Evolutionary conservation across 1,284 basidiomycete species (phyloP), one percentile per base, ranked within the genome.

Genomic region (Moesziomyces globuligerus): DNA sequence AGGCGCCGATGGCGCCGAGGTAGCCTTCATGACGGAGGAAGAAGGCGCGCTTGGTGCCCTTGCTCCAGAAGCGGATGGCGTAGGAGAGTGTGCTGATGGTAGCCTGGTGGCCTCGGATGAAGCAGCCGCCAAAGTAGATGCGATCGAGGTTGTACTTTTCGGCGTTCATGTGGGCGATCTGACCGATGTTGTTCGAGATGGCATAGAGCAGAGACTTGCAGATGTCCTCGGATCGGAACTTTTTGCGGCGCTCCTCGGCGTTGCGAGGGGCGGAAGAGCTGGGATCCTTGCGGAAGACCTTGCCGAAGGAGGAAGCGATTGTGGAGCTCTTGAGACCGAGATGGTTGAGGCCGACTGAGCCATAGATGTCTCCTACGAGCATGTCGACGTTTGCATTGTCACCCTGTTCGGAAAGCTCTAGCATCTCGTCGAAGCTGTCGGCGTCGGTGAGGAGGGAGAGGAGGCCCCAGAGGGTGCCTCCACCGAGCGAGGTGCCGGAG

Each of bases 141-240:
- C 92, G 89, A 79, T 98, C 93, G 57, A 99, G 84, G 67, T 93
- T 91, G 83, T 98, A 97, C 86, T 98, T 98, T 83, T 98, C 96
- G 45, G 96, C 96, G 81, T 98, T 98, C 95, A 99, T 97, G 84
- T 95, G 97, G 59, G 96, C 96, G 85, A 99, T 98, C 84, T 99
- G 96, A 6, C 96, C 96, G 76, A 99, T 99, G 84, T 99, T 99
- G 85, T 99, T 99, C 74, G 92, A 94, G 64, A 99, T 89, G 17
- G 94, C 95, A 83, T 98, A 98, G 26, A 98, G 86, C 78, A 98
- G 85, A 54, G 73, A 80, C 82, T 90, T 90, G 84, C 92, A 93
- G 80, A 99, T 95, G 83, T 99, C 96, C 83, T 98, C 93, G 7
- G 93, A 88, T 34, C 86, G 89, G 84, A 97, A 98, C 53, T 86